These are phyloP conservation scores for Morella rubra DNA, from an alignment of 306 rosid species.

Conservation along the genomic window DNA sequence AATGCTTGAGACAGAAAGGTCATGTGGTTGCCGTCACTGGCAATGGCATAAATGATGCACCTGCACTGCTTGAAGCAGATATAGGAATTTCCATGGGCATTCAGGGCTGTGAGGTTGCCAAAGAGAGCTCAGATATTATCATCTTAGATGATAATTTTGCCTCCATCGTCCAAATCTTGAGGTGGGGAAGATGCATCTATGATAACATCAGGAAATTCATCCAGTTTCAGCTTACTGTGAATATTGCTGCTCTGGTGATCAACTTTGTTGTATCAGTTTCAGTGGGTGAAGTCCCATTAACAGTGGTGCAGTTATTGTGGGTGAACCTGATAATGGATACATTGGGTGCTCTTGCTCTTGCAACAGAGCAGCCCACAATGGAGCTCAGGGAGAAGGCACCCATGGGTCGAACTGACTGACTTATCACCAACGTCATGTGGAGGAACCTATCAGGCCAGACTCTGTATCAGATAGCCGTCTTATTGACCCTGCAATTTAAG, in stretches of 20 bases:
- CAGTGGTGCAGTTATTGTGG: conserved; percentile 31
- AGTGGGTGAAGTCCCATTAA: conserved; percentile 28
- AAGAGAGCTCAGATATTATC: conserved; percentile 36
- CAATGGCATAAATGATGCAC: conserved; percentile 41
- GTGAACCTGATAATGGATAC: conserved; percentile 34
- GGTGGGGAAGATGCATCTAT: conserved; percentile 40
- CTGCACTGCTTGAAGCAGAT: conserved; percentile 29
- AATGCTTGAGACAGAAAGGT: conserved; percentile 40
- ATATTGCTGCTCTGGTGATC: conserved; percentile 30
- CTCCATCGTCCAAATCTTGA: conserved; percentile 23
- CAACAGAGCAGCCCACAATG: conserved; percentile 29
- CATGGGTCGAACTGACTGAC: conserved; percentile 16
- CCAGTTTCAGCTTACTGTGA: conserved; percentile 36
- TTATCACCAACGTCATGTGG: conserved; percentile 42
- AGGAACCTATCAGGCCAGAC: conserved; percentile 29
- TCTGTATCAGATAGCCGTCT: conserved; percentile 23
- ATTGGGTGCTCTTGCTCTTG: conserved; percentile 35
- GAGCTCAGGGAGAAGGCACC: conserved; percentile 29
- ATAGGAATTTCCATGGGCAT: conserved; percentile 42
- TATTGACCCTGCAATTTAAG: conserved; percentile 29
- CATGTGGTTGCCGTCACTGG: conserved; percentile 36
- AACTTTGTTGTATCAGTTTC: conserved; percentile 34
- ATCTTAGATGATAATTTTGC: conserved; percentile 38
- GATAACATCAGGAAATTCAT: conserved; percentile 38
- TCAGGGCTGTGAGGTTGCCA: conserved; percentile 35